These are phyloP conservation scores for Haplosporangium sp. DNA, from an alignment of 371 early-diverging fungal genomes.

Conservation along the genomic window DNA sequence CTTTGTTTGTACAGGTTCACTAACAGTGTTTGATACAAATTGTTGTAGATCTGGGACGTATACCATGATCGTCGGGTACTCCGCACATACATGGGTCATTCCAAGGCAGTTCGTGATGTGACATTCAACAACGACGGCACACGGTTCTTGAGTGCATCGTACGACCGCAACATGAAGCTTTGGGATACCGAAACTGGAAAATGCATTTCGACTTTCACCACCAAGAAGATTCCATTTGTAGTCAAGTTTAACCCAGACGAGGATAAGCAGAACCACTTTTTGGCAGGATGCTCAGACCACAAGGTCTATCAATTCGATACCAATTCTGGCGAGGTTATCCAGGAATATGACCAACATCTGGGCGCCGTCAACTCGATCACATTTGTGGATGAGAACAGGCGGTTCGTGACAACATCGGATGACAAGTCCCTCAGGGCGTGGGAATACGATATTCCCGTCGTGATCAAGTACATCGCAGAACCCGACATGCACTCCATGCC, in stretches of 20 bases:
- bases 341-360: slow-evolving; percentile 97
- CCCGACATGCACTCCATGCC: slow-evolving; percentile 97
- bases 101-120: slow-evolving; percentile 92
- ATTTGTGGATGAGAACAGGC: slow-evolving; percentile 93
- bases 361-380: slow-evolving; percentile 97
- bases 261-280: slow-evolving; percentile 84
- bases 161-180: slow-evolving; percentile 91
- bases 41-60: slow-evolving; percentile 89
- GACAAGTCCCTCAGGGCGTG: slow-evolving; percentile 97
- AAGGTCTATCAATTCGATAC: slow-evolving; percentile 89
- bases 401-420: slow-evolving; percentile 95
- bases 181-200: slow-evolving; percentile 98
- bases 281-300: slow-evolving; percentile 94
- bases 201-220: slow-evolving; percentile 84
- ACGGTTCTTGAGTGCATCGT: slow-evolving; percentile 88
- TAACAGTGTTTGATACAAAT: not conserved
- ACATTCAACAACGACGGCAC: slow-evolving; percentile 91
- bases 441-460: slow-evolving; percentile 98
- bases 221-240: slow-evolving; percentile 88
- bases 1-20: not conserved
- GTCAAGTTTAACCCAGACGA: slow-evolving; percentile 91
- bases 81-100: slow-evolving; percentile 92
- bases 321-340: slow-evolving; percentile 84
- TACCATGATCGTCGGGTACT: slow-evolving; percentile 87
- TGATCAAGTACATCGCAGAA: slow-evolving; percentile 96